Conservation (phyloP, 75 land plant genomes). For the Selaginella tamariscina region DNA sequence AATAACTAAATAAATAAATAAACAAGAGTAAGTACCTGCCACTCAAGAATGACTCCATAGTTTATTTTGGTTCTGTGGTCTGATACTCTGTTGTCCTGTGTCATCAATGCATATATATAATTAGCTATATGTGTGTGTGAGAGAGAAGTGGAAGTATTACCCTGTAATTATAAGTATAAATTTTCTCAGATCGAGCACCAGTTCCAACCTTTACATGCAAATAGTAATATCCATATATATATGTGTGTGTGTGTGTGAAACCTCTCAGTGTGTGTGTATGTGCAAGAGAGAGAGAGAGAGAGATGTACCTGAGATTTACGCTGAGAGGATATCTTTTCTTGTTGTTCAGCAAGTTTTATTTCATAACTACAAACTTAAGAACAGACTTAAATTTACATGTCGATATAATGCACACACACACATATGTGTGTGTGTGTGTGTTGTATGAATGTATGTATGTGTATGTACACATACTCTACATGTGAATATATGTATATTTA, state of each 20-base stretch:
- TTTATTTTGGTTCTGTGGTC: slow-evolving; percentile 94
- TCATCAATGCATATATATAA: not conserved
- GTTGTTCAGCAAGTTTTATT: slow-evolving; percentile 87
- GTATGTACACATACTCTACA: no score
- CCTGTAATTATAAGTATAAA: slow-evolving; percentile 95
- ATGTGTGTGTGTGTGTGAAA: no score
- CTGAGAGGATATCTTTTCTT: slow-evolving; percentile 58
- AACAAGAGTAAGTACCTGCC: slow-evolving; percentile 55
- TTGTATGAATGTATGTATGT: no score
- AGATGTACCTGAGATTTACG: slow-evolving; percentile 65
- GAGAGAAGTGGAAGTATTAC: slow-evolving; percentile 17
- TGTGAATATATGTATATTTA: not conserved
- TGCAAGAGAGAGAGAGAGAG: not conserved
- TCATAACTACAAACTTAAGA: slow-evolving; percentile 42
- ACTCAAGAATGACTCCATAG: slow-evolving; percentile 69
- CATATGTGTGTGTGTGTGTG: no score
- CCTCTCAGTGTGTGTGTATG: no score
- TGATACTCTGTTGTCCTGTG: slow-evolving; percentile 83
- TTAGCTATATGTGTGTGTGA: not conserved
- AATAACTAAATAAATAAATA: not conserved
- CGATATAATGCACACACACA: no score
- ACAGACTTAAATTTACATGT: not conserved
- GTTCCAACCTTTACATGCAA: slow-evolving; percentile 58
- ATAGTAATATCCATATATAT: not conserved
- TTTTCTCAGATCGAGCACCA: slow-evolving; percentile 93